Percentiles rank a stretch among this genome's conserved stretches.
phyloP scores from a whole-genome alignment of 1,139 yeast species.

The Yamadazyma songkhlaensis region DNA sequence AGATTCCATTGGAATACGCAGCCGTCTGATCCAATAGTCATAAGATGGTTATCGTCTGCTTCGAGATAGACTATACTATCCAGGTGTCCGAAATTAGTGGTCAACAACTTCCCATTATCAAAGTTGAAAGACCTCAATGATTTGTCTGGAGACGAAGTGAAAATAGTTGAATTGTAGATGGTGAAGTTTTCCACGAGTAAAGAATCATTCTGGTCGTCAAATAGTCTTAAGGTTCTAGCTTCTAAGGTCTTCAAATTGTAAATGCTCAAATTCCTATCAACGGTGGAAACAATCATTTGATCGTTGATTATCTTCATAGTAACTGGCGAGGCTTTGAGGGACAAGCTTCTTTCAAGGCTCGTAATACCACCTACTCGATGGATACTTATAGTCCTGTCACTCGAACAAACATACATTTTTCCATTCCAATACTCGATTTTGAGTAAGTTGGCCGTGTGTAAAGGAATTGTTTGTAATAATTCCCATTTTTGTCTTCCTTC shows the following conservation, averaged over 20 bases:
- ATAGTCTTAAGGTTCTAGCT: conserved; percentile 38
- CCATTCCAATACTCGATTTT: conserved; percentile 29
- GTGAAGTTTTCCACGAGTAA: conserved; percentile 42
- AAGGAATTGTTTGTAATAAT: conserved; percentile 52
- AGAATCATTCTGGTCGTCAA: conserved; percentile 33
- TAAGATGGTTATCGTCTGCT: conserved; percentile 20
- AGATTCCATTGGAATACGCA: conserved; percentile 50
- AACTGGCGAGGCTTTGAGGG: conserved; percentile 50
- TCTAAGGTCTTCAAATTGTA: conserved; percentile 39
- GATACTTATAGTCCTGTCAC: conserved; percentile 56
- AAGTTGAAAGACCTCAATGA: conserved; percentile 52
- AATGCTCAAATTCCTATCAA: conserved; percentile 46
- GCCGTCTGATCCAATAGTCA: conserved; percentile 50
- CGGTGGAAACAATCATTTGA: conserved; percentile 50
- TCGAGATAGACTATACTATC: conserved; percentile 49
- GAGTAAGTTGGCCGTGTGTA: conserved; percentile 55
- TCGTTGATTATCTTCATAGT: conserved; percentile 24
- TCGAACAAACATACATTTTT: conserved; percentile 50
- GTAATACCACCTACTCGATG: conserved; percentile 27
- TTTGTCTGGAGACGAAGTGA: conserved; percentile 55
- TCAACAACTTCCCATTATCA: conserved; percentile 41
- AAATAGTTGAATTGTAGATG: conserved; percentile 23
- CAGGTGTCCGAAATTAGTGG: conserved; percentile 65
- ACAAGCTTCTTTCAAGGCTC: conserved; percentile 42
- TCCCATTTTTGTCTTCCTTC: conserved; percentile 37